Evolutionary conservation across 805 yeast species (phyloP).

Genomic region (Candida schatavii): DNA sequence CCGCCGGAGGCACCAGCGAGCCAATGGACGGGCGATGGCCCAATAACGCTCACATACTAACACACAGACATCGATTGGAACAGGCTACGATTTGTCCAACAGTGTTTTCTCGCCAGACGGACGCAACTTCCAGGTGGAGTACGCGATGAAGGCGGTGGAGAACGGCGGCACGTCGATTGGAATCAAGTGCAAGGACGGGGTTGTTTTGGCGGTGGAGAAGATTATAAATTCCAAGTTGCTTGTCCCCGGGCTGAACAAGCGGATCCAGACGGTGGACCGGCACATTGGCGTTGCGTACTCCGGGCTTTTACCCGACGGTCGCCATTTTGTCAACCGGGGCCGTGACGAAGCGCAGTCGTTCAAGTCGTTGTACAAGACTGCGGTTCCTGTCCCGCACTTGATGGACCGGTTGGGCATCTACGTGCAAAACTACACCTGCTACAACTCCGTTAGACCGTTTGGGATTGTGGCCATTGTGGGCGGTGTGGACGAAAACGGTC

Average conservation of each 20-base stretch:
- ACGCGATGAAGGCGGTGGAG: constrained; percentile 96
- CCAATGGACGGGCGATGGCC: too few relatives aligned
- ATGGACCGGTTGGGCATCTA: constrained; percentile 86
- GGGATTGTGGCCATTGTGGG: constrained; percentile 92
- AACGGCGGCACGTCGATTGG: constrained; percentile 96
- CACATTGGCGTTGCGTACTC: constrained; percentile 95
- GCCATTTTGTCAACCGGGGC: constrained; percentile 87
- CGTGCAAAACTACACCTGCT: constrained; percentile 93
- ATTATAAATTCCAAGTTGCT: constrained; percentile 80
- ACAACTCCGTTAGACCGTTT: constrained; percentile 96
- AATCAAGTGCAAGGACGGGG: constrained; percentile 86
- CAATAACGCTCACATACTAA: constrained; percentile 1
- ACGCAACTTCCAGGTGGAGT: constrained; percentile 95
- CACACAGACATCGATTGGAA: constrained; percentile 84
- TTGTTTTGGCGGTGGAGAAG: constrained; percentile 97
- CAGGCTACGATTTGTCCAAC: constrained; percentile 97
- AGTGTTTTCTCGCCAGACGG: constrained; percentile 94
- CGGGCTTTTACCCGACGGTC: constrained; percentile 94
- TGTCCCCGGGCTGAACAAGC: constrained; percentile 83
- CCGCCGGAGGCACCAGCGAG: background rate
- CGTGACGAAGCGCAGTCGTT: constrained; percentile 86
- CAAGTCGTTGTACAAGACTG: constrained; percentile 70
- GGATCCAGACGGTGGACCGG: constrained; percentile 90
- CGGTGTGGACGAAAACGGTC: constrained; percentile 86
- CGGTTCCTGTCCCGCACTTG: constrained; percentile 76